Percentiles rank a stretch among this genome's conserved stretches.
Conservation (phyloP, 129 eudicot genomes). For the Gnaphalium uliginosum region DNA sequence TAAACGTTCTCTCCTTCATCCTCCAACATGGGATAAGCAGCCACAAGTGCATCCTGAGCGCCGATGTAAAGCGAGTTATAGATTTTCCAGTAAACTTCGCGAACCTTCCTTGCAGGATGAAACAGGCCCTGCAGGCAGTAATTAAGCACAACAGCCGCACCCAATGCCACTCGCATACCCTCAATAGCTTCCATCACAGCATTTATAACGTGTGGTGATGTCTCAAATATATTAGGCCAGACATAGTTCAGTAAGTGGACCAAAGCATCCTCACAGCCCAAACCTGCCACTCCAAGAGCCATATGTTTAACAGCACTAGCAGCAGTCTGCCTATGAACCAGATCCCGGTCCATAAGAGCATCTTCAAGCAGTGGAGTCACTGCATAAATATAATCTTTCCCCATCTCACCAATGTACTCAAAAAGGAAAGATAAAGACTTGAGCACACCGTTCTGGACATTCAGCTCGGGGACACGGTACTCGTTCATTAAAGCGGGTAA, state of each 20-base stretch:
- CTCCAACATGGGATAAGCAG: constrained; percentile 81
- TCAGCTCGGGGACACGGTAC: constrained; percentile 93
- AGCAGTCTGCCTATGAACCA: constrained; percentile 91
- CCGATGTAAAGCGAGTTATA: constrained; percentile 93
- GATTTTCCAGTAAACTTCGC: constrained; percentile 97
- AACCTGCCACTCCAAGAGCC: constrained; percentile 93
- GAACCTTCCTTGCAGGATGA: constrained; percentile 96
- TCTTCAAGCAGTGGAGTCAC: constrained; percentile 93
- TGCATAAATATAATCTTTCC: constrained; percentile 91
- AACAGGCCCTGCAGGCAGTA: constrained; percentile 93
- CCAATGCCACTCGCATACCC: constrained; percentile 95
- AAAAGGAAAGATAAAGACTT: constrained; percentile 85
- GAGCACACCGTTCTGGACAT: constrained; percentile 90
- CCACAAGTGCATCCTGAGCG: constrained; percentile 91
- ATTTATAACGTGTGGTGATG: constrained; percentile 91
- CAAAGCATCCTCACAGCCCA: constrained; percentile 93
- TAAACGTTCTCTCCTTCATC: constrained; percentile 75
- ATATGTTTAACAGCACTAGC: constrained; percentile 97
- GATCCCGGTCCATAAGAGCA: constrained; percentile 91
- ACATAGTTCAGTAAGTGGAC: constrained; percentile 82
- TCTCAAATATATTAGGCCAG: constrained; percentile 98
- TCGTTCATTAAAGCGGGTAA: constrained; percentile 95
- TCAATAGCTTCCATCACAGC: constrained; percentile 99
- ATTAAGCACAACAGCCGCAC: constrained; percentile 80
- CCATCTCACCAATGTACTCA: constrained; percentile 97